Base-by-base conservation (phyloP, 1,284 basidiomycete species). In the Tilletia horrida region DNA sequence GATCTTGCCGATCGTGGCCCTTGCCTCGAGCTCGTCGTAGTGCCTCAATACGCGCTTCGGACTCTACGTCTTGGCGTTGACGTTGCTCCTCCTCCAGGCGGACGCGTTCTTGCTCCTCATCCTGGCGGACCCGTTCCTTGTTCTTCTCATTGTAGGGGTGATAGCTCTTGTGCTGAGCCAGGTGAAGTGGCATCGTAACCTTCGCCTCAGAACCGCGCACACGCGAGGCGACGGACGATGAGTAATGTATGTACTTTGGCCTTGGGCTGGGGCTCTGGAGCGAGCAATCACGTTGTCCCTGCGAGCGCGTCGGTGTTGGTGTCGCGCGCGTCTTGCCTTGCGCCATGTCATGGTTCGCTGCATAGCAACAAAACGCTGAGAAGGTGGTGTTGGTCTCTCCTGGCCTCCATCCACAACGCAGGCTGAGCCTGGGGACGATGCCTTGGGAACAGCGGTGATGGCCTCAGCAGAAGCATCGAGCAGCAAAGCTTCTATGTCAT, bases 121-220 rank as follows among this genome's bases (percentile, higher is more conserved):
- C 91, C 66, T 81, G 83, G 7, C 87, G 84, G 0, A 93, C 91
- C 25, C 86, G 86, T 70, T 91, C 90, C 68, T 92, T 90, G 76
- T 93, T 93, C 78, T 92, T 91, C 55, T 88, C 83, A 63, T 90
- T 85, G 80, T 92, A 92, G 8, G 80, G 91, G 75, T 92, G 91
- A 79, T 92, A 92, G 1, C 90, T 91, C 81, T 93, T 93, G 85
- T 92, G 91, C 79, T 92, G 91, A 6, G 91, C 72, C 18, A 76
- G 66, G 52, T 76, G 74, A 21, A 76, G 69, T 14, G 75, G 75
- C 75, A 76, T 76, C 29, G 27, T 61, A 31, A n/a, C n/a, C 18
- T 14, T 40, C 35, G 48, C 45, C 35, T 66, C 45, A 23, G 45
- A 18, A 7, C 18, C 45, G 21, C 16, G 14, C 42, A 27, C 18